Conservation (phyloP, 1,284 basidiomycete species). For the Kalmanozyma brasiliensis region DNA sequence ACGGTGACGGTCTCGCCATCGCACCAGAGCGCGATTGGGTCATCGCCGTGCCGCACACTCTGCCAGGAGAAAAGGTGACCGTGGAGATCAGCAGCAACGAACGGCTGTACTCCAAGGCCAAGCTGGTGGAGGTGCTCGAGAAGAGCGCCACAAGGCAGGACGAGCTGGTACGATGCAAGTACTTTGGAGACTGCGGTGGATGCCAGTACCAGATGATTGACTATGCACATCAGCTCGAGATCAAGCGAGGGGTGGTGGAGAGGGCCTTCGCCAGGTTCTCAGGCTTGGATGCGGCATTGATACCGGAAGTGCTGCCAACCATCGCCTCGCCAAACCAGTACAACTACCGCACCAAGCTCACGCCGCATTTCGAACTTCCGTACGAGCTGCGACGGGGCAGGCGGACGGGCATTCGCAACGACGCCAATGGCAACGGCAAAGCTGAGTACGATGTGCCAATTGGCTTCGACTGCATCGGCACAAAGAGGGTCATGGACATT, state of each 20-base stretch:
- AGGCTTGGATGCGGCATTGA: conserved; percentile 71
- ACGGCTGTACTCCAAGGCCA: conserved; percentile 54
- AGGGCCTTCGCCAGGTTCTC: conserved; percentile 75
- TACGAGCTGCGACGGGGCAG: conserved; percentile 70
- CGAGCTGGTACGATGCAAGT: conserved; percentile 60
- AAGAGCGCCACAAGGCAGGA: conserved; percentile 31
- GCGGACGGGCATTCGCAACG: conserved; percentile 63
- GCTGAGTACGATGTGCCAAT: conserved; percentile 78
- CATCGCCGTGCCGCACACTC: conserved; percentile 57
- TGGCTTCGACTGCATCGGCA: conserved; percentile 87
- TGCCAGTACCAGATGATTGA: conserved; percentile 73
- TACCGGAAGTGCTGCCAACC: conserved; percentile 80
- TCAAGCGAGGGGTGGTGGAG: conserved; percentile 87
- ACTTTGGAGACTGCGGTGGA: conserved; percentile 65
- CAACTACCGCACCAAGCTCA: conserved; percentile 94
- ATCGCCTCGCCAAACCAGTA: conserved; percentile 88
- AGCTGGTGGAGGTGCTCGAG: conserved; percentile 48
- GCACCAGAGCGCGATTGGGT: conserved; percentile 57
- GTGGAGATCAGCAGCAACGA: conserved; percentile 56
- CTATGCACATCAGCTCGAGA: conserved; percentile 83
- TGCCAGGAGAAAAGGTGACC: conserved; percentile 60
- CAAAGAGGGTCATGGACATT: conserved; percentile 85
- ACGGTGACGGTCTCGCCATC: conserved; percentile 64
- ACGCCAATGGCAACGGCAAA: conserved; percentile 48
- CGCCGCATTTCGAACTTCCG: conserved; percentile 91